Conservation (phyloP, 176 grass and related monocot species). For the Saccharum officinarum region DNA sequence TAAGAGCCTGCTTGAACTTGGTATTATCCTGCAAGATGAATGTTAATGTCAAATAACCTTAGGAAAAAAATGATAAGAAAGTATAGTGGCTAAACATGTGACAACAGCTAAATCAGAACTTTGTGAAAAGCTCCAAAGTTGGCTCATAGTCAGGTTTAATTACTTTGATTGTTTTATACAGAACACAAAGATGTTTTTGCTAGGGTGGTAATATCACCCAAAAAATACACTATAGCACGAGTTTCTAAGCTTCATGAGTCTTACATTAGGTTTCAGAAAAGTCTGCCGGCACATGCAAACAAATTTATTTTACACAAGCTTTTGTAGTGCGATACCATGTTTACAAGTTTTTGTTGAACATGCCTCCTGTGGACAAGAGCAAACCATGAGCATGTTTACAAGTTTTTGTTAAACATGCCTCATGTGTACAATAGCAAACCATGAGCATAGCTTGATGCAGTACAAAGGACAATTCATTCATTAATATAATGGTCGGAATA, state of each 20-base stretch:
- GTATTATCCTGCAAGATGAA: conserved; percentile 64
- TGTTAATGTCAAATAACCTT: not conserved
- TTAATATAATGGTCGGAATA: not conserved
- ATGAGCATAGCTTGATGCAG: not conserved
- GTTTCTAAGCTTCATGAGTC: not conserved
- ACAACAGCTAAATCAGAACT: not conserved
- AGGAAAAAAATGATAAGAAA: not conserved
- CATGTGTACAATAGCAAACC: too few relatives aligned
- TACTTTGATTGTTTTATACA: conserved; percentile 18
- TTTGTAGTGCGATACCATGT: too few relatives aligned
- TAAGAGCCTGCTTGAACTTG: conserved; percentile 93
- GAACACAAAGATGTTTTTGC: not conserved
- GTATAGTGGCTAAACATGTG: too few relatives aligned
- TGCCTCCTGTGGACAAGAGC: not conserved
- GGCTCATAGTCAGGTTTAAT: not conserved
- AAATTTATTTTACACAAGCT: not conserved
- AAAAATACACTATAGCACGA: not conserved
- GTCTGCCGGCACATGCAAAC: too few relatives aligned
- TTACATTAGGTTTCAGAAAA: too few relatives aligned
- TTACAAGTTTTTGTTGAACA: not conserved
- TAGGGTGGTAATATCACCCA: not conserved
- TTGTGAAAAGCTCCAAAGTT: not conserved
- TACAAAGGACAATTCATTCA: not conserved
- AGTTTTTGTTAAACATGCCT: too few relatives aligned
- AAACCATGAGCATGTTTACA: not conserved